Base-by-base conservation (phyloP, 2,329 filamentous ascomycete genomes). In the Atkinsonella texensis region DNA sequence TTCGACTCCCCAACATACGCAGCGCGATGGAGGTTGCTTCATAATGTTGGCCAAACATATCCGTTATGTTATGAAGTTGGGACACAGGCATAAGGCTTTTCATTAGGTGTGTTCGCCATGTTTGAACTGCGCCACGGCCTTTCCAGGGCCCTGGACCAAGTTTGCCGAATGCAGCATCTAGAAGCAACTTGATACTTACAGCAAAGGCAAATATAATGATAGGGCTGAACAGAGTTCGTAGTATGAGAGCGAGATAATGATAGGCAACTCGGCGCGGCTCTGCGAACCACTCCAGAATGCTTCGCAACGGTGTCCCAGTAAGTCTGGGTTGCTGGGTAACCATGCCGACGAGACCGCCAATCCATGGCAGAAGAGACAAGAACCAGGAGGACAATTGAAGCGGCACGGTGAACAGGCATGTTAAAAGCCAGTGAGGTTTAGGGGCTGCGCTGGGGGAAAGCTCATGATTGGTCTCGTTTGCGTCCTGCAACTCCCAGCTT, bases 21-120 rank as follows among this genome's bases (percentile, higher is more conserved):
- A 77, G 63, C 1, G 74, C 68, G 41, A 74, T 62, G 0, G 75
- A 79, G 1, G 76, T 79, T 10, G 70, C 68, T 54, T 78, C 76
- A 56, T 80, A 80, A 56, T 80, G 77, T 31, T 70, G 68, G 8
- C 77, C 77, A 53, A 78, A 74, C 18, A 80, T 63, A 33, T 68
- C 66, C 0, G 74, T 76, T 49, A 80, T 57, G 18, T 72, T 68
- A 54, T 74, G 71, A 18, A 79, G 68, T 5, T 65, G 63, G 4
- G 65, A 61, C 2, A 63, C 63, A 2, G 76, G 72, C 50, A 74
- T 65, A 13, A 79, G 58, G 7, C 63, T 65, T 54, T 68, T 68
- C 51, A 76, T 68, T 4, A 78, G 59, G 4, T 63, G 58, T 56
- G 67, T 68, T 23, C 74, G 65, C 67, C 75, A 76, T 45, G 62